phyloP scores from a whole-genome alignment of 768 basidiomycete species.

The Collybia mongolica region DNA sequence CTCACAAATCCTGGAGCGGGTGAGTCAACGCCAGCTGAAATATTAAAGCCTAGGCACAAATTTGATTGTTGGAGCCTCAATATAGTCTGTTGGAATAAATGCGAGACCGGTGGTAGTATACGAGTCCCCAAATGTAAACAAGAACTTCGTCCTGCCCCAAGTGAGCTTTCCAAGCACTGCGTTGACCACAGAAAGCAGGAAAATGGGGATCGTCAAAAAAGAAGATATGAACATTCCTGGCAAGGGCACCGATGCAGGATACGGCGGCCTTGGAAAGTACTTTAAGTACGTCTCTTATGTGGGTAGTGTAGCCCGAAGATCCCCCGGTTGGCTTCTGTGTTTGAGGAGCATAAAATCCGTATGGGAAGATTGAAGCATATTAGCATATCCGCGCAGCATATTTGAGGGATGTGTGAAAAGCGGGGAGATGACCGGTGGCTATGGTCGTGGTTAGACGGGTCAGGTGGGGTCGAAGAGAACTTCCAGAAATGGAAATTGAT shows the following conservation, averaged over 20 bases:
- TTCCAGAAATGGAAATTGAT: background rate
- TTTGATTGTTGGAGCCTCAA: background rate
- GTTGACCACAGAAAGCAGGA: background rate
- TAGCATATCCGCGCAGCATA: too few relatives aligned
- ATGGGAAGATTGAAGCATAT: background rate
- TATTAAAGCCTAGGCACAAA: slow-evolving; percentile 44
- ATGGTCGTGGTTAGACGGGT: too few relatives aligned
- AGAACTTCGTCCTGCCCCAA: slow-evolving; percentile 53
- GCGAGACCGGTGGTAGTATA: slow-evolving; percentile 48
- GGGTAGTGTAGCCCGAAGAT: too few relatives aligned
- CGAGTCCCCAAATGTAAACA: slow-evolving; percentile 65
- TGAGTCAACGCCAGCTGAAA: slow-evolving; percentile 54
- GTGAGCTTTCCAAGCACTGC: slow-evolving; percentile 30
- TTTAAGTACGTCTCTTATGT: too few relatives aligned
- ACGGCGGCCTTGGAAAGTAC: too few relatives aligned
- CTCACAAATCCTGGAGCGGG: slow-evolving; percentile 50
- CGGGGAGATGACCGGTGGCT: too few relatives aligned
- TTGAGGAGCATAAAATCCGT: slow-evolving; percentile 6
- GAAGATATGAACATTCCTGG: too few relatives aligned
- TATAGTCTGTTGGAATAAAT: too few relatives aligned
- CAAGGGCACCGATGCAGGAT: too few relatives aligned
- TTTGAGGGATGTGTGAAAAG: too few relatives aligned
- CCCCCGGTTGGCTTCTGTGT: background rate
- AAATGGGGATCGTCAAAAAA: background rate
- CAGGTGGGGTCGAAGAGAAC: too few relatives aligned